Base-by-base conservation (phyloP, 257 asterid genomes). In the Anisodus acutangulus region DNA sequence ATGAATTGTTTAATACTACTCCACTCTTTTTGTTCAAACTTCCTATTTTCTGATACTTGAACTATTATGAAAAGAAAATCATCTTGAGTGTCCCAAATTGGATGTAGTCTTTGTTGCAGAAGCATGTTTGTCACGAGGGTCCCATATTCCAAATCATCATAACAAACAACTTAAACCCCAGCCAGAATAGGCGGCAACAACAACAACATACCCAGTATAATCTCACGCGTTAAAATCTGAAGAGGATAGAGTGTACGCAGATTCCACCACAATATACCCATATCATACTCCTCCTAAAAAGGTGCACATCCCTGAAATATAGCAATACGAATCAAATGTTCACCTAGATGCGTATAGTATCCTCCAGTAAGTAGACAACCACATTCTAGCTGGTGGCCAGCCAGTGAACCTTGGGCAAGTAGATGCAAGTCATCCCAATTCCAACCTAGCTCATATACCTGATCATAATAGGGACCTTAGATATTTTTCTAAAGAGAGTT, bases 361-460 rank as follows among this genome's bases (percentile, higher is more conserved):
- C 99, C 99, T 85, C 99, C 99, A n/a, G 99, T 97, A 82, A 97
- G 97, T 88, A 95, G 99, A 83, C 99, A 97, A 86, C 99, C 98
- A 85, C 99, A 97, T 89, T 97, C 99, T 84, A 97, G 94, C 82
- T 95, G 93, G 87, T 95, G 99, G 83, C 99, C 98, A 81, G 94
- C 95, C 85, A 95, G 88, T 78, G 98, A 90, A 87, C 99, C 99
- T 92, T 95, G 98, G 72, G 98, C 95, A 78, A 95, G 92, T 84
- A 92, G 97, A 79, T 88, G 88, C 84, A 88, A 88, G 60, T 93
- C 98, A 87, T 93, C 88, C 99, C 99, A 97, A 88, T 97, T 93
- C 99, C 99, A 97, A 47, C 99, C 99, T 78, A 97, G 89, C 90
- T 97, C 99, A 89, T 91, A 97, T 51, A 93, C 92, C 99, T 97